Conservation (phyloP, 1,284 basidiomycete genomes). For the Apiotrichum porosum region DNA sequence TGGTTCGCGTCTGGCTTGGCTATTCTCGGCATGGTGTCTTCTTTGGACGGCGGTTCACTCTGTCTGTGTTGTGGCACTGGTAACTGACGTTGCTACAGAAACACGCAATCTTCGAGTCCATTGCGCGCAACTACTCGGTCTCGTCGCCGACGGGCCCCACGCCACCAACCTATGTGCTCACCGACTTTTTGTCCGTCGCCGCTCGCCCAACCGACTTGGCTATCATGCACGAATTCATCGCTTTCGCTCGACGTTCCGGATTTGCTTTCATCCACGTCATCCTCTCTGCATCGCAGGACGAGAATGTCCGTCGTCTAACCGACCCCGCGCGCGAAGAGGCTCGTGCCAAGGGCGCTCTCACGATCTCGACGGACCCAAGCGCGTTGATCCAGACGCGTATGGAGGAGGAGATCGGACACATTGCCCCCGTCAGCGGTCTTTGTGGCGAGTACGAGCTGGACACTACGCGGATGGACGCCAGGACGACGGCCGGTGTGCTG, state of each 20-base stretch:
- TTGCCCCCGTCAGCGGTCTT: slow-evolving; percentile 16
- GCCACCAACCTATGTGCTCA: slow-evolving; percentile 11
- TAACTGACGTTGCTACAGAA: too few species aligned
- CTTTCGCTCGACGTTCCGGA: slow-evolving; percentile 1
- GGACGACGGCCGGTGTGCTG: slow-evolving; percentile 21
- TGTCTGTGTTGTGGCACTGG: neutral
- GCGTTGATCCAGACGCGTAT: slow-evolving; percentile 27
- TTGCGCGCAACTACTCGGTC: slow-evolving; percentile 3
- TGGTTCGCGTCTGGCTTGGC: too few species aligned
- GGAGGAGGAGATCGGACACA: slow-evolving; percentile 32
- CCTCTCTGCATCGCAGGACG: slow-evolving; percentile 19
- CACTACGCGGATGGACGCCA: slow-evolving; percentile 18
- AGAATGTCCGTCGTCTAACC: slow-evolving; percentile 17
- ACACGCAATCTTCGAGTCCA: slow-evolving; percentile 16
- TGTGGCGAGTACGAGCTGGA: slow-evolving; percentile 35
- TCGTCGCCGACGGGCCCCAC: slow-evolving; percentile 9
- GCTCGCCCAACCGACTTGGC: slow-evolving; percentile 12
- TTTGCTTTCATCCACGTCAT: slow-evolving; percentile 30
- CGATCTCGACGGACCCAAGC: slow-evolving; percentile 9
- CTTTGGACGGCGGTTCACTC: too few species aligned
- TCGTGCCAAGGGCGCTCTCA: neutral
- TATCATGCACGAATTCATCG: slow-evolving; percentile 15
- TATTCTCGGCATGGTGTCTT: too few species aligned
- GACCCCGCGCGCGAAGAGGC: neutral
- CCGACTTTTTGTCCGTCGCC: slow-evolving; percentile 15